A percentile compares a stretch with the other conserved stretches of the same genome.
Evolutionary conservation across 371 early-diverging fungal genomes (phyloP).

Genomic region (Rhizopus arrhizus): DNA sequence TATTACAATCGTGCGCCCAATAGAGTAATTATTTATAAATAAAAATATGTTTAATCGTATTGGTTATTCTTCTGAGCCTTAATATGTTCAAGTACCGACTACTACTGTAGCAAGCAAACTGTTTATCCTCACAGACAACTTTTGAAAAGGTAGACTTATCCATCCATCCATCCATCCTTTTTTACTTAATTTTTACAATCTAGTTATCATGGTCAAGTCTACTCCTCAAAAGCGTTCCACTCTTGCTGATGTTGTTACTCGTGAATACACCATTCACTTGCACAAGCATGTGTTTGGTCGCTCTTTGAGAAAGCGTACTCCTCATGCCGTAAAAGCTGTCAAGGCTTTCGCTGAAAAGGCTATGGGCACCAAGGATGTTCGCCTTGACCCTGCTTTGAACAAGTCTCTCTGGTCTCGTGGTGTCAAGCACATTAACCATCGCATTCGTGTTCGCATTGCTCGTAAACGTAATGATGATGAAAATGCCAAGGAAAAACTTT

Average conservation of each 20-base stretch:
- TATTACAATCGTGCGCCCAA: too few species aligned
- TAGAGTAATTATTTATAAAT: too few species aligned
- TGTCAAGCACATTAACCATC: slow-evolving; percentile 86
- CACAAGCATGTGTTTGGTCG: slow-evolving; percentile 85
- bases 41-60: too few species aligned
- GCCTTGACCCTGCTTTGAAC: slow-evolving; percentile 76
- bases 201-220: not conserved
- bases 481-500: slow-evolving; percentile 90
- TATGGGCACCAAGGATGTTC: slow-evolving; percentile 12
- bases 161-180: too few species aligned
- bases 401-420: slow-evolving; percentile 84
- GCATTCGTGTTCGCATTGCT: slow-evolving; percentile 87
- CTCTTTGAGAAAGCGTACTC: slow-evolving; percentile 94
- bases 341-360: slow-evolving; percentile 74
- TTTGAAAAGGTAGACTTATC: too few species aligned
- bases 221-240: slow-evolving; percentile 57
- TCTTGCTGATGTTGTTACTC: slow-evolving; percentile 73
- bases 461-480: slow-evolving; percentile 92
- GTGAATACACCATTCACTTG: slow-evolving; percentile 92
- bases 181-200: too few species aligned
- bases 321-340: slow-evolving; percentile 88
- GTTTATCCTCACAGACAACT: too few species aligned
- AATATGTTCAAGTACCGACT: too few species aligned
- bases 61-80: too few species aligned
- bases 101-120: too few species aligned